phyloP scores from a whole-genome alignment of 306 rosid species.

The Inga leiocalycina region DNA sequence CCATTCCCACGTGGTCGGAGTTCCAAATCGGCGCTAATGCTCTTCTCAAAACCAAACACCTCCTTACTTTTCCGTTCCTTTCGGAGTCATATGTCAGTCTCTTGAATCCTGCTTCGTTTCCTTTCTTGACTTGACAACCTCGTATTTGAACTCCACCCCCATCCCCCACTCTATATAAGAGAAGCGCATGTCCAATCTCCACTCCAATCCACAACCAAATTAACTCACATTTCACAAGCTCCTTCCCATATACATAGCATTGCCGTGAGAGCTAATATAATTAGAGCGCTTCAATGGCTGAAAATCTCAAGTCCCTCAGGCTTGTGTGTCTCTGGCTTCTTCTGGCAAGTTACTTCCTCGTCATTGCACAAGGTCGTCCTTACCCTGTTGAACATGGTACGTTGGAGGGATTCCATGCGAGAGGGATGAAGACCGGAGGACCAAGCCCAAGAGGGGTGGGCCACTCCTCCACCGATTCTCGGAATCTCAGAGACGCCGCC shows the following conservation, averaged over 20 bases:
- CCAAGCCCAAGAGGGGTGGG: constrained; percentile 34
- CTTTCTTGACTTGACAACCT: background rate
- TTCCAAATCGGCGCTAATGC: background rate
- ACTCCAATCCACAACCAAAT: background rate
- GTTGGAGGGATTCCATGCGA: constrained; percentile 22
- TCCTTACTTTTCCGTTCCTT: background rate
- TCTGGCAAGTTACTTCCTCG: background rate
- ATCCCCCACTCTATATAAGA: background rate
- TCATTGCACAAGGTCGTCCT: constrained; percentile 39
- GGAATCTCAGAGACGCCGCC: constrained; percentile 36
- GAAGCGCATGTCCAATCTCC: background rate
- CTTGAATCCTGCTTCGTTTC: background rate
- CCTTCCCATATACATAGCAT: too few species aligned
- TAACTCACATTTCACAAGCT: background rate
- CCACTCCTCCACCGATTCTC: constrained; percentile 24
- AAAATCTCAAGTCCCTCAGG: constrained; percentile 19
- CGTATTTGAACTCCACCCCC: background rate
- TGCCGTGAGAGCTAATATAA: background rate
- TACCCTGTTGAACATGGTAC: background rate
- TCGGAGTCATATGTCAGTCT: background rate
- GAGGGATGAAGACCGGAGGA: constrained; percentile 37
- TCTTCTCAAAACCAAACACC: background rate
- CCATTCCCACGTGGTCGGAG: background rate
- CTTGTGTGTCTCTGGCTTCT: constrained; percentile 18
- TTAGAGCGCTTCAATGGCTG: constrained; percentile 19